phyloP scores from a whole-genome alignment of 495 filamentous ascomycete species.

The Neurospora sp. region DNA sequence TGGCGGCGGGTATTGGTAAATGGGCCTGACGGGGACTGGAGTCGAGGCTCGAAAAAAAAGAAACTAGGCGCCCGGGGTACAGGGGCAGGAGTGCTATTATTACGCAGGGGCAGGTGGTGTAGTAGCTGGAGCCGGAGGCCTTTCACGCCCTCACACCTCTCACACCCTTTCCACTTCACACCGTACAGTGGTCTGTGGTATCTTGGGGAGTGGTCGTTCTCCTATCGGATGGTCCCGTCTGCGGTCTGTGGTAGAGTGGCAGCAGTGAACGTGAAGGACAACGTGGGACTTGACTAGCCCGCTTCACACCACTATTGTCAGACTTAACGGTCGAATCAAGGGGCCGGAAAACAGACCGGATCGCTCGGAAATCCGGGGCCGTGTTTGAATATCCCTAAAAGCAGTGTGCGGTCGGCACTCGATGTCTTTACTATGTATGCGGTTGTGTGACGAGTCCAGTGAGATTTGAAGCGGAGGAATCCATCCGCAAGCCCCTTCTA shows the following conservation, averaged over 20 bases:
- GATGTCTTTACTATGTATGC: background rate
- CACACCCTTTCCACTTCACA: background rate
- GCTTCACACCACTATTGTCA: background rate
- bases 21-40: background rate
- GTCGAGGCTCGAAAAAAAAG: background rate
- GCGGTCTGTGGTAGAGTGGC: background rate
- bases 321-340: conserved; percentile 12
- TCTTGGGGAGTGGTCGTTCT: background rate
- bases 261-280: background rate
- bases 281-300: background rate
- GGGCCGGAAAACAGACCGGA: conserved; percentile 5
- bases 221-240: background rate
- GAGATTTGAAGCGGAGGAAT: background rate
- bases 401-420: background rate
- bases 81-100: background rate
- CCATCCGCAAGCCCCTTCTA: background rate
- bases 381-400: conserved; percentile 1
- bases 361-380: conserved; percentile 12
- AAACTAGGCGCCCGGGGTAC: background rate
- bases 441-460: background rate
- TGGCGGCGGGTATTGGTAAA: background rate
- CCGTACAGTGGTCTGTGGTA: background rate
- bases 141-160: background rate
- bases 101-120: background rate
- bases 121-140: background rate